phyloP scores from a whole-genome alignment of 1,284 basidiomycete genomes.

The Cutaneotrichosporon mucoides region DNA sequence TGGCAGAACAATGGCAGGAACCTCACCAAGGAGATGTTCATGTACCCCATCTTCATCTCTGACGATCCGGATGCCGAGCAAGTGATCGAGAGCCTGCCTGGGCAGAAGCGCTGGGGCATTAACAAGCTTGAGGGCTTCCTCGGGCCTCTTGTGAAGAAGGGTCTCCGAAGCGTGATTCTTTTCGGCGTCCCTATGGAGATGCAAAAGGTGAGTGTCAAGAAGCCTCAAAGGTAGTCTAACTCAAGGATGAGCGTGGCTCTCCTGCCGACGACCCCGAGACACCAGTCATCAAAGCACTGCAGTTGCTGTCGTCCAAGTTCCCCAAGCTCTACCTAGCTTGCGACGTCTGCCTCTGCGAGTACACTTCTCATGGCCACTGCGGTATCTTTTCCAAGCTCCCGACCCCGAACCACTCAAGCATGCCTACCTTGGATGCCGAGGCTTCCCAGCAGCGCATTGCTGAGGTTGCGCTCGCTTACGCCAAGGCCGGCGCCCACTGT shows the following conservation, averaged over 20 bases:
- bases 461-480: slow-evolving; percentile 88
- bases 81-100: slow-evolving; percentile 71
- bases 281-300: slow-evolving; percentile 88
- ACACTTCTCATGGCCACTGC: slow-evolving; percentile 97
- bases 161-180: slow-evolving; percentile 85
- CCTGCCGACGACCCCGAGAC: slow-evolving; percentile 86
- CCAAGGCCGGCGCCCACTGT: slow-evolving; percentile 90
- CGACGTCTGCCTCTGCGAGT: slow-evolving; percentile 99
- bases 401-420: slow-evolving; percentile 35
- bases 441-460: slow-evolving; percentile 81
- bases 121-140: slow-evolving; percentile 89
- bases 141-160: slow-evolving; percentile 80
- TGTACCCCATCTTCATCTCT: slow-evolving; percentile 96
- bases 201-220: slow-evolving; percentile 61
- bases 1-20: slow-evolving; percentile 69
- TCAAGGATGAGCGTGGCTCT: slow-evolving; percentile 73
- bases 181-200: slow-evolving; percentile 91
- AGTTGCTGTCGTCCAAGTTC: slow-evolving; percentile 69
- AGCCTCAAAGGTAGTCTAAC: neutral
- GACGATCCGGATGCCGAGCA: slow-evolving; percentile 81
- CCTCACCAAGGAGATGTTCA: slow-evolving; percentile 86
- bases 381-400: slow-evolving; percentile 61
- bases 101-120: slow-evolving; percentile 88
- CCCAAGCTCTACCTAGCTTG: slow-evolving; percentile 81
- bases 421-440: slow-evolving; percentile 55